Evolutionary conservation across 2,329 filamentous ascomycete species (phyloP).

Genomic region (Microsporum audouinii): DNA sequence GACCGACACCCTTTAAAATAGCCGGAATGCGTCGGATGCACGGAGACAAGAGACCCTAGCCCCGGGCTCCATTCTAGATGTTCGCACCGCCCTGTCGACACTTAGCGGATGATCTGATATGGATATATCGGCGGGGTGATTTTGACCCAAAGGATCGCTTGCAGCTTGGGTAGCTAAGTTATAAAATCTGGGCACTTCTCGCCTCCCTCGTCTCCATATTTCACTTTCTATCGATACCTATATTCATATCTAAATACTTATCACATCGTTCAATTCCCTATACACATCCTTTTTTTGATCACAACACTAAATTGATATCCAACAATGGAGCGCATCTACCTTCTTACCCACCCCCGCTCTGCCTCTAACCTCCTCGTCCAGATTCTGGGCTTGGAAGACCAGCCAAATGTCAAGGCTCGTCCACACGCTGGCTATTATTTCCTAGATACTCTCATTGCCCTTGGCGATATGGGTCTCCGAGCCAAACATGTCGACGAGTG

Average conservation of each 20-base stretch:
- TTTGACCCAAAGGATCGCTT: not conserved
- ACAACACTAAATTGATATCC: not conserved
- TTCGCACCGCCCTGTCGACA: not conserved
- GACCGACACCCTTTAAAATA: not conserved
- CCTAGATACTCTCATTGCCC: slow-evolving; percentile 12
- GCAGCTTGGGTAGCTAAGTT: not conserved
- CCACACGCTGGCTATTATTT: slow-evolving; percentile 24
- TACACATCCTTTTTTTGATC: not conserved
- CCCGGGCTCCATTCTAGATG: not conserved
- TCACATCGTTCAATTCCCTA: not conserved
- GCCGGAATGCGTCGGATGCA: not conserved
- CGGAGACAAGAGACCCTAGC: not conserved
- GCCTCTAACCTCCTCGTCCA: slow-evolving; percentile 25
- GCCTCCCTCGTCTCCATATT: not conserved
- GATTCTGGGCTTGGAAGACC: slow-evolving; percentile 22
- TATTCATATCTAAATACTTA: not conserved
- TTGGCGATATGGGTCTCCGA: slow-evolving; percentile 11
- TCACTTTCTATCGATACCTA: not conserved
- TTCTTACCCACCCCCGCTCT: slow-evolving; percentile 23
- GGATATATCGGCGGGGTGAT: not conserved
- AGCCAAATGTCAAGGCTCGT: slow-evolving; percentile 18
- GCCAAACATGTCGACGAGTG: slow-evolving; percentile 19
- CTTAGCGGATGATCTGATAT: not conserved
- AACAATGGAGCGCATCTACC: slow-evolving; percentile 13
- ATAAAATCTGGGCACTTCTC: not conserved